Conservation (phyloP, 768 basidiomycete species). For the Mycena venus region DNA sequence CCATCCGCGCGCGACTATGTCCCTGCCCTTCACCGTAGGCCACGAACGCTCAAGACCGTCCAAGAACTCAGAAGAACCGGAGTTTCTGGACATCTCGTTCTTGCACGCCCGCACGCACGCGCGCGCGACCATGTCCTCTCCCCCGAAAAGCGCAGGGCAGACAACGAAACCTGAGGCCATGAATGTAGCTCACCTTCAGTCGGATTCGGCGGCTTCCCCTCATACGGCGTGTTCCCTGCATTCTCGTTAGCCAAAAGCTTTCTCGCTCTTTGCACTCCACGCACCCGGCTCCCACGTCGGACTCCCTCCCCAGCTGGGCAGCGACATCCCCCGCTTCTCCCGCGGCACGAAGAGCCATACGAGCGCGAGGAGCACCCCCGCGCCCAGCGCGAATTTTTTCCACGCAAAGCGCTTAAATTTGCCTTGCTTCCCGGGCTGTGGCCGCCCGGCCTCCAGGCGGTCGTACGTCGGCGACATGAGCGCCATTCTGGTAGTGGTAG, state of each 20-base stretch:
- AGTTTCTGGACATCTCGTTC: too few species aligned
- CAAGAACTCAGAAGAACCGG: too few species aligned
- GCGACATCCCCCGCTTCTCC: conserved; percentile 25
- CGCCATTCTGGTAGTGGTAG: conserved; percentile 33
- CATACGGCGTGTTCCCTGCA: conserved; percentile 23
- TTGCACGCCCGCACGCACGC: too few species aligned
- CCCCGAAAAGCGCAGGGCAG: background rate
- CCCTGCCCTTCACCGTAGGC: too few species aligned
- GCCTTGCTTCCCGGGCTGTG: conserved; percentile 48
- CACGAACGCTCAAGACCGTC: too few species aligned
- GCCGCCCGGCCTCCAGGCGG: conserved; percentile 72
- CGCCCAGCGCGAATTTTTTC: conserved; percentile 78
- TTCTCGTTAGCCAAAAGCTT: background rate
- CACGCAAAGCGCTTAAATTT: conserved; percentile 57
- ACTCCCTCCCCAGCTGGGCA: conserved; percentile 37
- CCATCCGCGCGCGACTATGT: too few species aligned
- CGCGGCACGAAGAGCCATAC: conserved; percentile 79
- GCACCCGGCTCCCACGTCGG: conserved; percentile 35
- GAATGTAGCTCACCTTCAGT: background rate
- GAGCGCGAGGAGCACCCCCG: conserved; percentile 65
- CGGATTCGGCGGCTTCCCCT: background rate
- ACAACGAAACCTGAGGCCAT: background rate
- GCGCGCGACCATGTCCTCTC: too few species aligned
- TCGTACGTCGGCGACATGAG: conserved; percentile 64
- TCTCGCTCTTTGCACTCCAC: too few species aligned